Conservation (phyloP, 1,284 basidiomycete genomes). For the Ustilago tritici region DNA sequence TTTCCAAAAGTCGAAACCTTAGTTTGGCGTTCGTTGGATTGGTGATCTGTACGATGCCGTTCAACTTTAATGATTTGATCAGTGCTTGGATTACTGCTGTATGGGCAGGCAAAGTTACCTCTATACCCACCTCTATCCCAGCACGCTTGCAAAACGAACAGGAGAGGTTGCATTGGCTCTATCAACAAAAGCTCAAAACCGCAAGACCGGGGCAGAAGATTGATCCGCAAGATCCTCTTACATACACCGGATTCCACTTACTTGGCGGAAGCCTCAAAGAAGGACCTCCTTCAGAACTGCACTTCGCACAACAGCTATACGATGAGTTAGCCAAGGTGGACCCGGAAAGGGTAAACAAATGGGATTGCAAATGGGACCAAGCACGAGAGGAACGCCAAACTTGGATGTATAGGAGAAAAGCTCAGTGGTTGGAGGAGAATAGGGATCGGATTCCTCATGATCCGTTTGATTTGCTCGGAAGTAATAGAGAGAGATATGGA, state of each 20-base stretch:
- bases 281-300: conserved; percentile 26
- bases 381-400: conserved; percentile 29
- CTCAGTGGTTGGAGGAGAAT: conserved; percentile 30
- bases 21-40: conserved; percentile 53
- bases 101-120: conserved; percentile 43
- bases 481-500: conserved; percentile 22
- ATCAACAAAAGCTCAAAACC: background rate
- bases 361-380: conserved; percentile 42
- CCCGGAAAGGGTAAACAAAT: conserved; percentile 9
- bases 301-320: conserved; percentile 28
- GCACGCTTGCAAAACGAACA: conserved; percentile 24
- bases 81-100: conserved; percentile 45
- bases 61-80: conserved; percentile 44
- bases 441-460: conserved; percentile 30
- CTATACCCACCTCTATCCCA: conserved; percentile 22
- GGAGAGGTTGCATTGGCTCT: conserved; percentile 30
- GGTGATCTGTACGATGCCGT: conserved; percentile 49
- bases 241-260: conserved; percentile 25
- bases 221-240: conserved; percentile 14
- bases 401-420: conserved; percentile 46
- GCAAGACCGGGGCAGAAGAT: background rate
- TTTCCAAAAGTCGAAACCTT: conserved; percentile 19
- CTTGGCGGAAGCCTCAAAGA: conserved; percentile 21
- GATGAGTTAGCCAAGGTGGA: conserved; percentile 20
- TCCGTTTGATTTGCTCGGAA: conserved; percentile 48